Evolutionary conservation across 2,329 filamentous ascomycete genomes (phyloP), one percentile per base, ranked within the genome.

Genomic region (Pestalotiopsis fici): DNA sequence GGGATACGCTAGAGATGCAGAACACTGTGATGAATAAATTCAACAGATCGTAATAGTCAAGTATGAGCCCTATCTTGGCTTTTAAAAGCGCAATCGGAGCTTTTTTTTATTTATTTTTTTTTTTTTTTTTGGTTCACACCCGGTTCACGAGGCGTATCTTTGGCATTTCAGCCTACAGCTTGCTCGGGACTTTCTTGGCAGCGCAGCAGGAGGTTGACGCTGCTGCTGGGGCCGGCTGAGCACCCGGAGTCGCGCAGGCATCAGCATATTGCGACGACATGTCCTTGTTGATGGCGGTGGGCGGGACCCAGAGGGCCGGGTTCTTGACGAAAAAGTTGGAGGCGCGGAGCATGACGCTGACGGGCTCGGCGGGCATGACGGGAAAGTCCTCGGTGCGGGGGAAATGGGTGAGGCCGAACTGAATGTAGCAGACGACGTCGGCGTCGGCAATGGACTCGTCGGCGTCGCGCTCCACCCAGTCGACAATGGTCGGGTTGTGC

Each of bases 381-480:
- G 67, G 86, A 76, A 87, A 88, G 71, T 88, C 86, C 75, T 89
- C 87, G 18, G 85, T 82, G 43, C 85, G 76, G 0, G 84, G 83
- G 66, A 87, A 81, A 69, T 89, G 86, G 31, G 87, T 89, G 67
- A 89, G 83, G 15, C 64, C 86, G 57, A 70, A 70, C 61, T 68
- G 67, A 6, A 88, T 76, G 67, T 83, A 89, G 63, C 87, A 79
- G 3, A 89, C 87, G 18, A 89, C 79, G 72, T 89, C 86, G 3
- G 83, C 82, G 67, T 89, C 85, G 66, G 84, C 82, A 63, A 88
- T 84, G 59, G 79, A 79, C 66, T 88, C 86, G 66, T 85, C 82
- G n/a, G 87, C 86, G 66, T 85, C 82, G n/a, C 85, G n/a, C 18
- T 83, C 79, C 0, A 83, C 85, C 80, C 83, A 86, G 55, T 71